These are phyloP conservation scores for Saccharomyces eubayanus DNA, from an alignment of 805 yeast genomes.

Conservation along the genomic window DNA sequence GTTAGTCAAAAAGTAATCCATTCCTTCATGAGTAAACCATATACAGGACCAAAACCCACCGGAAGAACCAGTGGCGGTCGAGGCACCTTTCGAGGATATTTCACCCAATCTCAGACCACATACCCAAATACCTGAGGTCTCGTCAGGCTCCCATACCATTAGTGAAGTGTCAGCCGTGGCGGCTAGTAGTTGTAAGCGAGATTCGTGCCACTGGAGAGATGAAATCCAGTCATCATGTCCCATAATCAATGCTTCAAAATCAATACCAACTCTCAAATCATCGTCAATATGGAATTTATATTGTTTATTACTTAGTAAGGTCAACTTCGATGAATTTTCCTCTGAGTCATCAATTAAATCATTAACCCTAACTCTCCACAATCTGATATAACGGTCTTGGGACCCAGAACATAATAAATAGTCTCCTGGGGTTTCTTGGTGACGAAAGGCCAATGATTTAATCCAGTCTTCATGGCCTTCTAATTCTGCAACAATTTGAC, in stretches of 20 bases:
- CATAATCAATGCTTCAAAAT: conserved; percentile 87
- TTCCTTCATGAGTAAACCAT: conserved; percentile 50
- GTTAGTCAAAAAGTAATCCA: conserved; percentile 59
- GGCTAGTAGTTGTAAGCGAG: conserved; percentile 55
- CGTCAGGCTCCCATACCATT: conserved; percentile 91
- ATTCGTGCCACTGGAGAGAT: conserved; percentile 66
- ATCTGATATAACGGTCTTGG: conserved; percentile 83
- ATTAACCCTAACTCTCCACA: conserved; percentile 69
- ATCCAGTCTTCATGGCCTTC: conserved; percentile 98
- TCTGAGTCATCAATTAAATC: conserved; percentile 49
- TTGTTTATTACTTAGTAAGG: conserved; percentile 61
- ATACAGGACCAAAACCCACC: conserved; percentile 63
- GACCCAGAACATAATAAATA: conserved; percentile 79
- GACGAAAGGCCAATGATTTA: conserved; percentile 56
- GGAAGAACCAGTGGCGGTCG: conserved; percentile 94
- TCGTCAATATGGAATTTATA: conserved; percentile 43
- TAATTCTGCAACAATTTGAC: conserved; percentile 43
- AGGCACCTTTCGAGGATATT: conserved; percentile 89
- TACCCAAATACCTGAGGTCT: conserved; percentile 81
- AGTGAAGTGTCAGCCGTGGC: conserved; percentile 89
- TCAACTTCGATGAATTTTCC: conserved; percentile 39
- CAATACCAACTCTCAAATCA: conserved; percentile 43
- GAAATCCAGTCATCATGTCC: conserved; percentile 99
- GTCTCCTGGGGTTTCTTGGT: conserved; percentile 38
- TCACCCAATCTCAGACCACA: conserved; percentile 80